These are phyloP conservation scores for Penicillium waksmanii DNA, from an alignment of 495 filamentous ascomycete genomes.

Conservation along the genomic window DNA sequence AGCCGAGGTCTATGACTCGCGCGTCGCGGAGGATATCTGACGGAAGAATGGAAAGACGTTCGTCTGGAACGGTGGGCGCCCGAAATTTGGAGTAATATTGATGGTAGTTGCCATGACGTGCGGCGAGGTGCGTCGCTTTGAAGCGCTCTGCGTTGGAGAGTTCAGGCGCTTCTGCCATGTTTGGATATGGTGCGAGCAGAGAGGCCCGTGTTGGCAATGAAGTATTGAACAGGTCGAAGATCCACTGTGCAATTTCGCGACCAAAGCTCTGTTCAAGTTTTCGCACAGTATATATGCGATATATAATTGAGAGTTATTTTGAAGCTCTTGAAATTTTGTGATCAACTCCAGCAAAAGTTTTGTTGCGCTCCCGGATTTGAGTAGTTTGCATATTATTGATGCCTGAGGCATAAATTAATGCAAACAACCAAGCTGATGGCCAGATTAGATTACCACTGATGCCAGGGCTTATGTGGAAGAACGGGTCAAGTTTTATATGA, in stretches of 20 bases:
- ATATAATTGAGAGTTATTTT: slow-evolving; percentile 7
- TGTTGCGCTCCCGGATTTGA: slow-evolving; percentile 14
- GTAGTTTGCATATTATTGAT: slow-evolving; percentile 22
- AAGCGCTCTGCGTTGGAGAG: slow-evolving; percentile 35
- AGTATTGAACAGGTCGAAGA: no score
- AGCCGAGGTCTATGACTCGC: slow-evolving; percentile 35
- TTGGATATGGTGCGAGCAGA: slow-evolving; percentile 21
- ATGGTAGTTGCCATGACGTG: slow-evolving; percentile 37
- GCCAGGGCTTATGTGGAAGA: no score
- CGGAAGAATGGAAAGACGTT: slow-evolving; percentile 35
- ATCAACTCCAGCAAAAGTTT: not conserved
- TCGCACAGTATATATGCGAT: no score
- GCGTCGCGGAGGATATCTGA: slow-evolving; percentile 32
- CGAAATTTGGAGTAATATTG: slow-evolving; percentile 38
- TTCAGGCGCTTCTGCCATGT: slow-evolving; percentile 31
- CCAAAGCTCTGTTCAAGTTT: no score
- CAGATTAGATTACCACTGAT: no score
- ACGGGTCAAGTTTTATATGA: no score
- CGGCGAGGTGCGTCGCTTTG: slow-evolving; percentile 36
- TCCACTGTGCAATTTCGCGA: no score
- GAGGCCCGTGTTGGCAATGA: slow-evolving; percentile 2
- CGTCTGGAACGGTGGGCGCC: slow-evolving; percentile 31
- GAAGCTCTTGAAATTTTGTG: slow-evolving; percentile 21
- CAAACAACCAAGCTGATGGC: no score
- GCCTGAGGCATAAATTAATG: slow-evolving; percentile 19